Base-by-base conservation (phyloP, 2,329 filamentous ascomycete species). In the Aspergillus phoenicis region DNA sequence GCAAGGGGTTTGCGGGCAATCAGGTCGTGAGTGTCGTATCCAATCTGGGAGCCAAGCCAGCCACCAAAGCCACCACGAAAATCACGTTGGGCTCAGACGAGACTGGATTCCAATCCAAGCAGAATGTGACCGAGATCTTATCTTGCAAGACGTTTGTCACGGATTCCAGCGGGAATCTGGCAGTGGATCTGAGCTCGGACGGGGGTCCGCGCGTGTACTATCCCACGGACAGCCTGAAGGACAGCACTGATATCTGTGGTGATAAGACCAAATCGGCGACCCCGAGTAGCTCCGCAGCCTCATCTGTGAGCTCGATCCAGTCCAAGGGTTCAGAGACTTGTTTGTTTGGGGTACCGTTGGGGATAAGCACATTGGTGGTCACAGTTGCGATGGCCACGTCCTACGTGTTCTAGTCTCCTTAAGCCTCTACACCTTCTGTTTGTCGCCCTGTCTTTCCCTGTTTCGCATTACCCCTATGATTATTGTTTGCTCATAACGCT, bases 21-120 rank as follows among this genome's bases (percentile, higher is more conserved):
- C 75, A 76, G 51, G 66, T 73, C 3, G 66, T 73, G 2, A 74
- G 75, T 20, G 68, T 83, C 30, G 72, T 83, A 41, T 77, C 78
- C 57, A 68, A 77, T 43, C 78, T 78, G 15, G 78, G 80, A 47
- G 49, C 51, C 57, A 56, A 56, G 53, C 53, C 53, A 6, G 41
- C 53, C 53, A 56, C 17, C 39, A 45, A 56, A 56, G 53, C 53
- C 24, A 47, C 53, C 26, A 56, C 53, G 5, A 56, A 56, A 6
- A 47, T 56, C 11, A 56, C 53, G 8, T 41, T 56, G 26, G 53
- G 26, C 41, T 30, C 53, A 17, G 39, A 45, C 26, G 53, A 38
- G 24, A 56, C 53, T 2, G 53, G 53, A 17, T 56, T 56, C 41
- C 53, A 56, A 24, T 36, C 53, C 26, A 26, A 26, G n/a, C 53